phyloP scores from a whole-genome alignment of 208 protist species.

The Leishmania mexicana region DNA sequence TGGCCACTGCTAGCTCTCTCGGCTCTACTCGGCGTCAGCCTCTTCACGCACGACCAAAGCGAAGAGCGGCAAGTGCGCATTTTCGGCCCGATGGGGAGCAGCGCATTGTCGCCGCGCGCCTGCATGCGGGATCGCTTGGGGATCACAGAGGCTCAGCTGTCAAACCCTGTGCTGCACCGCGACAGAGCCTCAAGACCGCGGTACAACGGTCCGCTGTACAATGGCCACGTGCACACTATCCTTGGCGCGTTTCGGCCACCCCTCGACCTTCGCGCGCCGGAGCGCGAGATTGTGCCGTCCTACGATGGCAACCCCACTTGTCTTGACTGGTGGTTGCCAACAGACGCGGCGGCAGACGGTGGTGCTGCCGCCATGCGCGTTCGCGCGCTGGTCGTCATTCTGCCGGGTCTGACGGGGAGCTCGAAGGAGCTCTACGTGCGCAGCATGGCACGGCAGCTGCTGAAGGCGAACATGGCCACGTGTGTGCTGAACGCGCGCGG shows the following conservation, averaged over 20 bases:
- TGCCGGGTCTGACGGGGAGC: slow-evolving; percentile 63
- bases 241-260: slow-evolving; percentile 43
- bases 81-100: slow-evolving; percentile 10
- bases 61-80: slow-evolving; percentile 25
- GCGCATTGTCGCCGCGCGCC: not conserved
- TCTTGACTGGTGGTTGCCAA: slow-evolving; percentile 55
- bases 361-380: slow-evolving; percentile 3
- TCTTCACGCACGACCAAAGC: not conserved
- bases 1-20: slow-evolving; percentile 27
- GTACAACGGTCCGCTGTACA: slow-evolving; percentile 62
- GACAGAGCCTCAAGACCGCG: not conserved
- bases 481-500: slow-evolving; percentile 71
- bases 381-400: slow-evolving; percentile 52
- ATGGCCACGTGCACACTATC: slow-evolving; percentile 63
- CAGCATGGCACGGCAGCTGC: slow-evolving; percentile 42
- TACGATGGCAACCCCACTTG: slow-evolving; percentile 66
- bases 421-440: slow-evolving; percentile 58
- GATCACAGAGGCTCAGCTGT: slow-evolving; percentile 19
- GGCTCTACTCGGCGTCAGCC: slow-evolving; percentile 14
- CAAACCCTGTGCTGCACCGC: slow-evolving; percentile 16
- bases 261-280: slow-evolving; percentile 20
- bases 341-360: slow-evolving; percentile 11
- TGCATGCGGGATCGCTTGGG: slow-evolving; percentile 18
- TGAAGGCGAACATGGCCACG: slow-evolving; percentile 25
- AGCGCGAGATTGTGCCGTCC: slow-evolving; percentile 40